Conservation (phyloP, 2,329 filamentous ascomycete genomes). For the Aspergillus fumigatus region DNA sequence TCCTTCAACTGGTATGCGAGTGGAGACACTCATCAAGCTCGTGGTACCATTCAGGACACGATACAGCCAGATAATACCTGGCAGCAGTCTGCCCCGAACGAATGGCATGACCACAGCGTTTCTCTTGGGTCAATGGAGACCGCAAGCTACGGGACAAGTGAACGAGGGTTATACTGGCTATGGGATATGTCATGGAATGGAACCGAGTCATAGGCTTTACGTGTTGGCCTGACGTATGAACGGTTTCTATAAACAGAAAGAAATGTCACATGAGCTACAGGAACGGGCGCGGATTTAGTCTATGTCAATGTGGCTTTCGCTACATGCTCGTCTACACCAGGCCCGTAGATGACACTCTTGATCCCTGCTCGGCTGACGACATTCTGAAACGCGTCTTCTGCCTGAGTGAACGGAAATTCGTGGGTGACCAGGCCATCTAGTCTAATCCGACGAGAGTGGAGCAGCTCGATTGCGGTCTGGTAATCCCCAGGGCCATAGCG, state of each 20-base stretch:
- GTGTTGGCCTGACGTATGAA: neutral
- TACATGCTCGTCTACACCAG: conserved; percentile 13
- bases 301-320: conserved; percentile 9
- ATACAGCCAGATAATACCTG: neutral
- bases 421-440: conserved; percentile 73
- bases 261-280: neutral
- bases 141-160: conserved; percentile 6
- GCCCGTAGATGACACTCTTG: conserved; percentile 38
- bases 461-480: conserved; percentile 67
- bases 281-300: neutral
- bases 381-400: conserved; percentile 77
- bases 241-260: neutral
- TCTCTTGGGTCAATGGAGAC: conserved; percentile 1
- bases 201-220: neutral
- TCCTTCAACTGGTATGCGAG: neutral
- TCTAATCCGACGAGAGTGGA: conserved; percentile 57
- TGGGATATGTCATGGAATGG: conserved; percentile 27
- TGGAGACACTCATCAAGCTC: neutral
- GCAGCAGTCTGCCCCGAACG: conserved; percentile 5
- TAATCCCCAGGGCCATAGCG: conserved; percentile 84
- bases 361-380: conserved; percentile 67
- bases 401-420: conserved; percentile 69
- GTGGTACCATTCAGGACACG: neutral
- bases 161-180: conserved; percentile 27
- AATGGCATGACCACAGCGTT: conserved; percentile 7